phyloP scores from a whole-genome alignment of 1,139 yeast species.

The Geotrichum cucujoidarum region DNA sequence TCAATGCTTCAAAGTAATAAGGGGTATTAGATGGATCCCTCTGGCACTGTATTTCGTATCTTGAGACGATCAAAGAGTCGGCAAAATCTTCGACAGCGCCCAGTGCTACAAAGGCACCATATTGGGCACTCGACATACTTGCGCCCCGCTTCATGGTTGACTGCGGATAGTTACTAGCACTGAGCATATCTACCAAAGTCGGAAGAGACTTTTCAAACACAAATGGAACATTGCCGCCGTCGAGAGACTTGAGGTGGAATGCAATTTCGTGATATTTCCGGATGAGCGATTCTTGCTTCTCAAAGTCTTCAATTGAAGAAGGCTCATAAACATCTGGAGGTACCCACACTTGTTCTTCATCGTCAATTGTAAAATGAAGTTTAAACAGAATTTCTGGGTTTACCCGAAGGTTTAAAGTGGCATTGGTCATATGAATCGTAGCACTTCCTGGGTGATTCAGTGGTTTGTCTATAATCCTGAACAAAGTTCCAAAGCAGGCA shows the following conservation, averaged over 20 bases:
- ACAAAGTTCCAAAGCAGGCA: slow-evolving; percentile 28
- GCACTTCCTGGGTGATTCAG: slow-evolving; percentile 25
- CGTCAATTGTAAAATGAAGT: slow-evolving; percentile 42
- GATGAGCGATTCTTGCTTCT: slow-evolving; percentile 7
- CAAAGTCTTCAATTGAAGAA: not conserved
- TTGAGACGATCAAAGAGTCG: slow-evolving; percentile 56
- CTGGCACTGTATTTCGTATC: slow-evolving; percentile 52
- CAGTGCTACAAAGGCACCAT: slow-evolving; percentile 31
- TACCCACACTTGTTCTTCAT: slow-evolving; percentile 44
- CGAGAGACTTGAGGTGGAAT: slow-evolving; percentile 2
- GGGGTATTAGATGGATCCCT: slow-evolving; percentile 55
- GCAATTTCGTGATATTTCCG: slow-evolving; percentile 13
- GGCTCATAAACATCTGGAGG: slow-evolving; percentile 54
- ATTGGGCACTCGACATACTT: slow-evolving; percentile 3
- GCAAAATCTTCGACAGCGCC: slow-evolving; percentile 57
- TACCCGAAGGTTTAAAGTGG: slow-evolving; percentile 30
- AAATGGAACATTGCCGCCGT: not conserved
- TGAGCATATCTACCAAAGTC: not conserved
- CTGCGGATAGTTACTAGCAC: slow-evolving; percentile 2
- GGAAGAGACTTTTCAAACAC: slow-evolving; percentile 1
- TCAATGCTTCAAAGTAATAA: slow-evolving; percentile 64
- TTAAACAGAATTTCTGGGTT: slow-evolving; percentile 49
- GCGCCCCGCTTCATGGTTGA: slow-evolving; percentile 4
- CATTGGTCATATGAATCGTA: slow-evolving; percentile 28
- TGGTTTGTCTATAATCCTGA: slow-evolving; percentile 30